A percentile compares a stretch with the other conserved stretches of the same genome.
Conservation (phyloP, 2,329 filamentous ascomycete genomes). For the Hortaea werneckii region DNA sequence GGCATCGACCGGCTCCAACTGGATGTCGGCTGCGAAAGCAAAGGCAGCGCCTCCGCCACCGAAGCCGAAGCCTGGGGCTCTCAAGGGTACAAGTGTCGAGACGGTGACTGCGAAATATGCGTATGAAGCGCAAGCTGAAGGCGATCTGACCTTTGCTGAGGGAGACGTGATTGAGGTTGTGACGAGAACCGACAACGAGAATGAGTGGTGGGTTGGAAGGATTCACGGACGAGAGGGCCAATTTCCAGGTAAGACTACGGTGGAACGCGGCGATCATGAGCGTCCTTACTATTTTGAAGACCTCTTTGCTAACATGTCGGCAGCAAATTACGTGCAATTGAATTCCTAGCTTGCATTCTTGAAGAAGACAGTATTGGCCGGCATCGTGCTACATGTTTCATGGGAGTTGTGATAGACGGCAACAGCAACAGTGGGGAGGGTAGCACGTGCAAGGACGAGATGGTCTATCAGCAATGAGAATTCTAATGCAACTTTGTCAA, state of each 20-base stretch:
- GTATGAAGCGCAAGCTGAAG: slow-evolving; percentile 89
- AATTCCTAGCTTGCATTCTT: too few relatives aligned
- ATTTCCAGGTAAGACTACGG: slow-evolving; percentile 96
- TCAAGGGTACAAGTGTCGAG: slow-evolving; percentile 58
- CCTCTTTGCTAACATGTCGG: too few relatives aligned
- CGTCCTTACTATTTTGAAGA: too few relatives aligned
- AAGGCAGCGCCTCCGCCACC: slow-evolving; percentile 42
- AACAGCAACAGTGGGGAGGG: too few relatives aligned
- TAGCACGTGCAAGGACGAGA: too few relatives aligned
- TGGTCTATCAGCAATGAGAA: too few relatives aligned
- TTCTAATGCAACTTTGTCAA: too few relatives aligned
- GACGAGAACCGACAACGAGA: slow-evolving; percentile 63
- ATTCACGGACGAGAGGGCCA: slow-evolving; percentile 73
- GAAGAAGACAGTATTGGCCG: too few relatives aligned
- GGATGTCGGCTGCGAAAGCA: slow-evolving; percentile 36
- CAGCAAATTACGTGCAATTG: too few relatives aligned
- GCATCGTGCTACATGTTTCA: too few relatives aligned
- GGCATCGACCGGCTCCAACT: slow-evolving; percentile 26
- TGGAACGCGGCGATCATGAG: too few relatives aligned
- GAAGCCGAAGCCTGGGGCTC: slow-evolving; percentile 56
- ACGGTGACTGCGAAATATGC: slow-evolving; percentile 88
- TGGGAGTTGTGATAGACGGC: too few relatives aligned
- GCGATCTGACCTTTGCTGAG: slow-evolving; percentile 79
- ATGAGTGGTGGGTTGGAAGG: slow-evolving; percentile 94
- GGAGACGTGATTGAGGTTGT: slow-evolving; percentile 88